Base-by-base conservation (phyloP, 192 early-diverging fungal genomes). In the Rhizophlyctis rosea region DNA sequence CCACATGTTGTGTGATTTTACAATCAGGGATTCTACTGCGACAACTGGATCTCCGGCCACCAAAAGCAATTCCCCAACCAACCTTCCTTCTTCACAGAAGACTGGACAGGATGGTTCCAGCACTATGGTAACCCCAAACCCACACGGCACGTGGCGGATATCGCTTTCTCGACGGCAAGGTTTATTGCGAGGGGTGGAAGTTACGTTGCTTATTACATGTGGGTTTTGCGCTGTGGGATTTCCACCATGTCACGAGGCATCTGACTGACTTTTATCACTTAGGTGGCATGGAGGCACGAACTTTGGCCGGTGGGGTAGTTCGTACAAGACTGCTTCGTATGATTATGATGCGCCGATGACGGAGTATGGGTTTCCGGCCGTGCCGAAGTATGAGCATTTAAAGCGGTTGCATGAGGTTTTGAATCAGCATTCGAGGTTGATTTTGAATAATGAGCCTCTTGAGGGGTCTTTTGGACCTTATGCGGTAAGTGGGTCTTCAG, bases 251-350 rank as follows among this genome's bases (percentile, higher is more conserved):
- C n/a, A n/a, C n/a, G n/a, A n/a, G n/a, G n/a, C n/a, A n/a, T n/a
- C n/a, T n/a, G n/a, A 44, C 7, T 44, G 39, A 44, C 9, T 13
- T 13, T 60, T 23, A 36, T 35, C 44, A 50, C 79, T 79, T 57
- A 86, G 81, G 84, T 86, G 77, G 59, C 84, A 87, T 52, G 87
- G 87, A 29, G 87, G 87, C 25, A 88, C 85, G 9, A 88, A 87
- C 64, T 87, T 84, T 67, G 85, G 82, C 16, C 39, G 71, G 48
- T 57, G 31, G 39, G 67, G 61, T n/a, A 35, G 60, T 1, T 55
- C 63, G 14, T 62, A 35, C 33, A 68, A 67, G n/a, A 80, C 78
- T 7, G 61, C 79, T 7, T 67, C 63, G 13, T 81, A 81, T 47
- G 79, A 81, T 48, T 81, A 81, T 54, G 77, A 73, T 29, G 79